Percentiles rank a stretch among this genome's conserved stretches.
Evolutionary conservation across 2,329 filamentous ascomycete species (phyloP).

Genomic region (Lojkania enalia): DNA sequence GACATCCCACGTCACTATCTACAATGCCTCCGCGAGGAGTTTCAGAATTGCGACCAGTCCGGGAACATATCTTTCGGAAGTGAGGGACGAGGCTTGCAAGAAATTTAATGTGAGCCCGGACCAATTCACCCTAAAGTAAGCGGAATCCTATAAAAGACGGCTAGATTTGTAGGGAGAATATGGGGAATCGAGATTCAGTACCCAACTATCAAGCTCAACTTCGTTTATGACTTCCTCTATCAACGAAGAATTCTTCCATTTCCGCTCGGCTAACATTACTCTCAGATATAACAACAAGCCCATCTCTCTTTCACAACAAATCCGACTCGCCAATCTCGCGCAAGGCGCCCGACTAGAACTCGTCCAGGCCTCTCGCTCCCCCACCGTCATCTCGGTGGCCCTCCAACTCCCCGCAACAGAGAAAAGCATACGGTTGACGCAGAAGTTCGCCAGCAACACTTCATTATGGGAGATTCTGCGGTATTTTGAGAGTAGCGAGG

Average conservation of each 20-base stretch:
- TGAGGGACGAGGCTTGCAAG: constrained; percentile 83
- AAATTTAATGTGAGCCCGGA: constrained; percentile 75
- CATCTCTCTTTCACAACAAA: constrained; percentile 81
- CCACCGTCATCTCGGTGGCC: constrained; percentile 84
- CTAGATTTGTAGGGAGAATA: too few relatives aligned
- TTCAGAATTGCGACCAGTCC: constrained; percentile 82
- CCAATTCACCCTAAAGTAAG: constrained; percentile 80
- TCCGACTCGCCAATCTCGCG: constrained; percentile 78
- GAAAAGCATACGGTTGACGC: constrained; percentile 70
- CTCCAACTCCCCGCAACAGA: constrained; percentile 79
- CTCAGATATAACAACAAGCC: constrained; percentile 69
- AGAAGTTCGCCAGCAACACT: constrained; percentile 86
- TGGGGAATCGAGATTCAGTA: too few relatives aligned
- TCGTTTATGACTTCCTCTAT: too few relatives aligned
- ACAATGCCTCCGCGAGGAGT: constrained; percentile 77
- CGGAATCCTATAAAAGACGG: too few relatives aligned
- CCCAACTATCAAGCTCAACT: too few relatives aligned
- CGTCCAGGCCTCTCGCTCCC: constrained; percentile 81
- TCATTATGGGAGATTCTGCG: constrained; percentile 88
- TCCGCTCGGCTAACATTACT: not conserved
- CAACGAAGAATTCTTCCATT: too few relatives aligned
- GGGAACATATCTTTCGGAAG: constrained; percentile 77
- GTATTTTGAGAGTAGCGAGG: constrained; percentile 73
- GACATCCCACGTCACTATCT: constrained; percentile 86
- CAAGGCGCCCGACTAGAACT: constrained; percentile 92